Conservation (phyloP, 2,329 filamentous ascomycete genomes). For the Coniochaeta prunicola region DNA sequence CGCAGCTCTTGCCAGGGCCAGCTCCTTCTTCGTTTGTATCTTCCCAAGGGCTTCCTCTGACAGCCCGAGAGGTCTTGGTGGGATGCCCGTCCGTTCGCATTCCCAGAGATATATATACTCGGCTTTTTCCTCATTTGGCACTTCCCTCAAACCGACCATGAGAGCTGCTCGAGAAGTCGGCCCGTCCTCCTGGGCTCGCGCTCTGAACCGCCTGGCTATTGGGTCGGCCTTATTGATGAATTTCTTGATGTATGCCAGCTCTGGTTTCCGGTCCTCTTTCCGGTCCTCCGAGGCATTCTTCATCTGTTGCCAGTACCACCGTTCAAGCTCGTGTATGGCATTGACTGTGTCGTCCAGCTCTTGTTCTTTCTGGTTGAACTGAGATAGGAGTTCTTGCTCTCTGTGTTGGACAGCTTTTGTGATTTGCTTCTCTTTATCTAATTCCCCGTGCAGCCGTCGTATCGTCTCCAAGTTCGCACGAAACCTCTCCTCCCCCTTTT, state of each 20-base stretch:
- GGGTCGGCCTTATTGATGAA: neutral
- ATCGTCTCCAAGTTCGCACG: no score
- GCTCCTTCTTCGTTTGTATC: neutral
- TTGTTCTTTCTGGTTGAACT: no score
- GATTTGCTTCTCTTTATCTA: no score
- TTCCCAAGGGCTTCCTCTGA: neutral
- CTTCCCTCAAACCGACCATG: neutral
- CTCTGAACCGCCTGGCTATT: neutral
- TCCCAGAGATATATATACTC: neutral
- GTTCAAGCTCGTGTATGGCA: no score
- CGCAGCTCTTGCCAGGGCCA: neutral
- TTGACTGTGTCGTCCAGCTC: neutral
- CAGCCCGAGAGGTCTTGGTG: neutral
- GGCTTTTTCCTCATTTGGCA: neutral
- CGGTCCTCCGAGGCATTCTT: neutral
- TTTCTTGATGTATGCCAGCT: neutral
- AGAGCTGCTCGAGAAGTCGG: neutral
- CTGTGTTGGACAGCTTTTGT: no score
- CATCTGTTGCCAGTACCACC: neutral
- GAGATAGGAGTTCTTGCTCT: no score
- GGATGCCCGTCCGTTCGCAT: neutral
- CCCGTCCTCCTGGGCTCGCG: neutral
- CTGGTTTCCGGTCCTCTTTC: neutral
- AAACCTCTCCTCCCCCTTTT: no score
- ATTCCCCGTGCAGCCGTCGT: no score